Evolutionary conservation across 2,329 filamentous ascomycete genomes (phyloP).

Genomic region (Tolypocladium pustulatum): DNA sequence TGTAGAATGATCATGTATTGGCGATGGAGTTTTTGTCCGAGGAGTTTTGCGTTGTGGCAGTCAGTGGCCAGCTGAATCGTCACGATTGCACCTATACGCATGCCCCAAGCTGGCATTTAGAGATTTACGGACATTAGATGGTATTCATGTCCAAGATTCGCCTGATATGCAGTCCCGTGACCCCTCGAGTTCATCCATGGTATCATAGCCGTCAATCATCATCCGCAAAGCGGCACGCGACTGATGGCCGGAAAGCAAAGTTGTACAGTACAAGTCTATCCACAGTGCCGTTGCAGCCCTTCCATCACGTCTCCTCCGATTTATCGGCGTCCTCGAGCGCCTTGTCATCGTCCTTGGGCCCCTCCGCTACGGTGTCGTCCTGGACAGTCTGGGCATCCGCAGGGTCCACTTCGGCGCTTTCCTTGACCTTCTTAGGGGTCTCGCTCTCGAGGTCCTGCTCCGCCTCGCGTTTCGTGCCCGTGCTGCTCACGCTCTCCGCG

Average conservation of each 20-base stretch:
- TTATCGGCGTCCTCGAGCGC: not conserved
- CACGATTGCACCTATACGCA: not conserved
- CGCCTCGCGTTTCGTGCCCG: slow-evolving; percentile 45
- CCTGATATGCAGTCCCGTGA: not conserved
- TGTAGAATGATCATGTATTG: not conserved
- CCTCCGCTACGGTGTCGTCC: not conserved
- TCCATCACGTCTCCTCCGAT: not conserved
- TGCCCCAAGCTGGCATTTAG: not conserved
- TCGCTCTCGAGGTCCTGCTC: slow-evolving; percentile 33
- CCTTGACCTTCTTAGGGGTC: slow-evolving; percentile 38
- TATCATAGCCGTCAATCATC: not conserved
- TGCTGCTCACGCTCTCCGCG: slow-evolving; percentile 13
- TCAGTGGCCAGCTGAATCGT: not conserved
- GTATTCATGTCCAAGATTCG: not conserved
- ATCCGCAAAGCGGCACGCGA: not conserved
- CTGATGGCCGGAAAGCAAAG: not conserved
- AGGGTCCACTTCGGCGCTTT: slow-evolving; percentile 14
- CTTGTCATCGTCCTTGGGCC: not conserved
- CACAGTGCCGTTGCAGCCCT: not conserved
- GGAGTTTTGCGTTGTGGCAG: not conserved
- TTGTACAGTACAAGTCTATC: not conserved
- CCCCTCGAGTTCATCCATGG: not conserved
- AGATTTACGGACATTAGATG: not conserved
- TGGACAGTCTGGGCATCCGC: not conserved
- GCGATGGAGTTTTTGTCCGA: not conserved